Base-by-base conservation (phyloP, 352 stramenopile genomes). In the Phytophthora kernoviae region DNA sequence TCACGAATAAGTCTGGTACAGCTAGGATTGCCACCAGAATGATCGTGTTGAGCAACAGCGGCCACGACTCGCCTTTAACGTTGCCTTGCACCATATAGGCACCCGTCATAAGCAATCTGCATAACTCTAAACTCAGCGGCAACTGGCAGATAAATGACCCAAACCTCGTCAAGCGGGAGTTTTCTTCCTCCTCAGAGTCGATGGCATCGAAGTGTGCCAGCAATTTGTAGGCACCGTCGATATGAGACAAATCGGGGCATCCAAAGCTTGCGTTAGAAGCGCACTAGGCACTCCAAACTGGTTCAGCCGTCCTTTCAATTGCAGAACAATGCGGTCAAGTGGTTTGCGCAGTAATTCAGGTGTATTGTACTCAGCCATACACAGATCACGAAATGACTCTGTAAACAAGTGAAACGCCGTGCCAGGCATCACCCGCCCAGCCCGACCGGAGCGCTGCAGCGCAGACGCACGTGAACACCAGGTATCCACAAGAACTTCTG, bases 381-480 rank as follows among this genome's bases (percentile, higher is more conserved):
- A 93, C 6, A 58, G 24, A 17, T 80, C 68, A 7, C 78, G 65
- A 46, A 96, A 96, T 33, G 63, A 33, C n/a, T 88, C 54, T 0
- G 83, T 78, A 64, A 96, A 96, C 32, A 98, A 75, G 65, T 97
- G 91, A 63, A 91, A 98, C 17, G 90, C 92, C 6, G 81, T 86
- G n/a, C 96, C 96, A 22, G 91, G 82, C 69, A 93, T 93, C 10
- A 98, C 87, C 44, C 96, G 96, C 7, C 96, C 96, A 18, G 97
- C 96, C 46, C 97, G 91, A 11, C 86, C 87, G 0, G 84, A 80
- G 14, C 87, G 83, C 54, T 95, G 87, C 30, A 96, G 81, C 2
- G 91, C 86, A 33, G 85, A 98, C 18, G 96, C 94, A 60, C 90
- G 89, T 9, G 95, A 98, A 59, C 98, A 98, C 96, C 96, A 99